Evolutionary conservation across 176 grass and related monocot genomes (phyloP).

Genomic region (Aegilops longissima): DNA sequence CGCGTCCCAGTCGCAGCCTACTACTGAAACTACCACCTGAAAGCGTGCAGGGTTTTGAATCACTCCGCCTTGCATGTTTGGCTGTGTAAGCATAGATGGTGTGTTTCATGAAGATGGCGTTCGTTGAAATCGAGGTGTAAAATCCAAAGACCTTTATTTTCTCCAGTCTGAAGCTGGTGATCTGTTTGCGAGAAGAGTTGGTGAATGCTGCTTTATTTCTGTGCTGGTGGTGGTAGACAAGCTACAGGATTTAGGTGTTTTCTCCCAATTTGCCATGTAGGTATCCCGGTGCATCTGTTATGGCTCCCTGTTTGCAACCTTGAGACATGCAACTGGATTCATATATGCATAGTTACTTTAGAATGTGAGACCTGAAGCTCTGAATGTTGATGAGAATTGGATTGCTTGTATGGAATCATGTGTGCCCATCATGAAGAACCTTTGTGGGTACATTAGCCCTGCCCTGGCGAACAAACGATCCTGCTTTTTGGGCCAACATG

Average conservation of each 20-base stretch:
- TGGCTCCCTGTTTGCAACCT: background rate
- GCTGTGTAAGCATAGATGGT: too few species aligned
- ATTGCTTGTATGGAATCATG: background rate
- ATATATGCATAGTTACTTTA: background rate
- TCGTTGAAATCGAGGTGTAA: background rate
- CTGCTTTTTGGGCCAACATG: background rate
- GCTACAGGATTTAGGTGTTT: background rate
- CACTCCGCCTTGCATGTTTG: background rate
- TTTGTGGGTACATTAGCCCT: background rate
- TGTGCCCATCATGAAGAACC: background rate
- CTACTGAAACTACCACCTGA: background rate
- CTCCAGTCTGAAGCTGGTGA: background rate
- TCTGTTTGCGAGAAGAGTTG: background rate
- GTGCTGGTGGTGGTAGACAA: background rate
- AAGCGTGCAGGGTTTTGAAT: background rate
- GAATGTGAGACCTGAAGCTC: background rate
- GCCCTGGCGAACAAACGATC: background rate
- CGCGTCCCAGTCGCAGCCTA: constrained; percentile 29
- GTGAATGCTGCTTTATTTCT: background rate
- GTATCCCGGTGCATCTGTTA: background rate
- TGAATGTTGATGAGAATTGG: background rate
- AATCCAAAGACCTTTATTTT: background rate
- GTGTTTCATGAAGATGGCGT: background rate
- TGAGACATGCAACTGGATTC: background rate
- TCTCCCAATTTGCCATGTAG: background rate